Evolutionary conservation across 148 eudicot genomes (phyloP).

Genomic region (Limonium bicolor): DNA sequence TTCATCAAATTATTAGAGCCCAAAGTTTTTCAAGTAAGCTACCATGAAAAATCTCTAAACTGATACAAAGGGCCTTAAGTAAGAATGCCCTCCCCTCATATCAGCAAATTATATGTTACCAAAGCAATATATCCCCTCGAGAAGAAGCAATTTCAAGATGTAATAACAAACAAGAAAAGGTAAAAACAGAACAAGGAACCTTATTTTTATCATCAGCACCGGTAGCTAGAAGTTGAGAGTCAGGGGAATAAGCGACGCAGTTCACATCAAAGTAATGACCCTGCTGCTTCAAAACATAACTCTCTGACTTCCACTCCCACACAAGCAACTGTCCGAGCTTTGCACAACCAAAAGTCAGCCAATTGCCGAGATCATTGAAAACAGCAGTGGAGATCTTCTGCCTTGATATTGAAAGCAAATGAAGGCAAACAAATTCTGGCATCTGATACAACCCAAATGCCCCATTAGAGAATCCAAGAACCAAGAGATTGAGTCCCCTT

Average conservation of each 20-base stretch:
- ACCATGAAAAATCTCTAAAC: no score
- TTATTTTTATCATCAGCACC: constrained; percentile 98
- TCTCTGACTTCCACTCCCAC: constrained; percentile 99
- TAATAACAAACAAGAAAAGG: not conserved
- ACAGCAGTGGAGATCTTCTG: constrained; percentile 77
- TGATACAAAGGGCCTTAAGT: no score
- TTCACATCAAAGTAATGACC: constrained; percentile 98
- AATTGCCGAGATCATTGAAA: constrained; percentile 81
- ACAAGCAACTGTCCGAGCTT: constrained; percentile 95
- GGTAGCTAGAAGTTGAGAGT: constrained; percentile 93
- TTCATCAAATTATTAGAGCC: no score
- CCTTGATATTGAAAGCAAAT: constrained; percentile 72
- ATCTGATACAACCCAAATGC: constrained; percentile 89
- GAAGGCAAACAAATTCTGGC: constrained; percentile 86
- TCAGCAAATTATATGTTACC: no score
- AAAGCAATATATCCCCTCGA: not conserved
- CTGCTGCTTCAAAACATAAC: constrained; percentile 91
- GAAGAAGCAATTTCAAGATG: not conserved
- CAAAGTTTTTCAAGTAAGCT: no score
- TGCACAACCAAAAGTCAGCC: constrained; percentile 94
- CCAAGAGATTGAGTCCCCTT: constrained; percentile 57
- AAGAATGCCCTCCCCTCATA: no score
- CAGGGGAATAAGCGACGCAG: constrained; percentile 84
- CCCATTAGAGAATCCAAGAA: constrained; percentile 84
- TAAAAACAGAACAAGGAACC: constrained; percentile 20